Conservation (phyloP, 768 basidiomycete genomes). For the Tricholoma furcatifolium region DNA sequence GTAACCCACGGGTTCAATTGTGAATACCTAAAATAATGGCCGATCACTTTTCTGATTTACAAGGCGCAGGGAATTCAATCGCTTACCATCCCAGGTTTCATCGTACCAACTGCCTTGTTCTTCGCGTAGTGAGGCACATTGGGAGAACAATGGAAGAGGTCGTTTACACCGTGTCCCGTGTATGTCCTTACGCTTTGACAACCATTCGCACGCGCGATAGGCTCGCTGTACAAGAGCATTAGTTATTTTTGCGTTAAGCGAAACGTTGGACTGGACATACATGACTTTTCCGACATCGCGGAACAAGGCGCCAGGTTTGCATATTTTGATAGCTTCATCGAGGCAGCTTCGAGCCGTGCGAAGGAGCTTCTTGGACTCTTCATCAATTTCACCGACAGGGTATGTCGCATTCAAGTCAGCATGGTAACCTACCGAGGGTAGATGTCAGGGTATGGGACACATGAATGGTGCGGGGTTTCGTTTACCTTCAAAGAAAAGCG, state of each 20-base stretch:
- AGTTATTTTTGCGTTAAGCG: background rate
- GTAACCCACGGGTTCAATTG: conserved; percentile 70
- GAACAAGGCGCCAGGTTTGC: conserved; percentile 91
- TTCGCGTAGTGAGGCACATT: conserved; percentile 96
- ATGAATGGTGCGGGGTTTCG: conserved; percentile 8
- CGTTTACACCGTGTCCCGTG: conserved; percentile 88
- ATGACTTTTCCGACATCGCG: conserved; percentile 86
- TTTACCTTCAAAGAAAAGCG: conserved; percentile 74
- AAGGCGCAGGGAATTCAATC: background rate
- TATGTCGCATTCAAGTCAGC: conserved; percentile 93
- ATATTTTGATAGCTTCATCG: conserved; percentile 87
- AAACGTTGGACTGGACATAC: conserved; percentile 43
- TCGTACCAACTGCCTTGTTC: conserved; percentile 88
- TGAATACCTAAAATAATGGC: conserved; percentile 47
- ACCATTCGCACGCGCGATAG: conserved; percentile 75
- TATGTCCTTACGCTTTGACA: conserved; percentile 93
- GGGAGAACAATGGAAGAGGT: conserved; percentile 81
- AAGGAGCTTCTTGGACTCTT: conserved; percentile 81
- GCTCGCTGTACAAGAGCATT: conserved; percentile 54
- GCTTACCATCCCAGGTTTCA: conserved; percentile 91
- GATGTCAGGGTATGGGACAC: background rate
- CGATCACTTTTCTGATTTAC: background rate
- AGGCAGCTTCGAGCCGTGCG: conserved; percentile 78
- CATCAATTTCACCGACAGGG: conserved; percentile 83
- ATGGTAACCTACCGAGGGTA: conserved; percentile 66